Evolutionary conservation across 164 flowering plant genomes (phyloP), one percentile per base, ranked within the genome.

Genomic region (Magnolia sinica): DNA sequence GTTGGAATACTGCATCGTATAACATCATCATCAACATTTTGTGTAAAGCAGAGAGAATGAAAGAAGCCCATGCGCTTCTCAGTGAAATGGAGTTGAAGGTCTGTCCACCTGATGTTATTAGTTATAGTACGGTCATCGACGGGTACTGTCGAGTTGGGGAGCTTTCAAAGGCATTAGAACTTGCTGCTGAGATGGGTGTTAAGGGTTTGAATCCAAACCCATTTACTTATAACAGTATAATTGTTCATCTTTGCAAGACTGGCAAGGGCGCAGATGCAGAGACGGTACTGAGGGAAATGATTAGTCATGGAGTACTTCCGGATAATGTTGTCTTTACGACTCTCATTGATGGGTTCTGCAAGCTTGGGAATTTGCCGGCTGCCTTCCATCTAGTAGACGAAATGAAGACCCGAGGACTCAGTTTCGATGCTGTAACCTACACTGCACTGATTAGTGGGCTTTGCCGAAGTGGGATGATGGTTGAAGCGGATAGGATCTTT

Each of bases 281-380:
- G 79, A 82, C 67, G 51, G 31, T 88, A 73, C 77, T 89, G 67
- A 85, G 86, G 72, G 91, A 90, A 80, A 89, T 89, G 91, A 75
- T 74, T 24, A 79, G 78, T 51, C 78, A 81, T 72, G 87, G 86
- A 9, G 63, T 89, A 19, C 76, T 80, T 23, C 83, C 83, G 8
- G 94, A 90, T 80, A 77, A 79, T 55, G 80, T 85, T 74, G 78
- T 85, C 20, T 91, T 83, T 73, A 89, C 88, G 51, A 79, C 87
- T 31, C 74, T 90, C 24, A 85, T 91, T 8, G 84, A 84, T 72
- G 89, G 89, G 77, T 83, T 79, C 78, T 88, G 88, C 76, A 88
- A 81, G 76, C 10, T 64, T 7, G 88, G 90, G 2, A 83, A 85
- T 24, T 69, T 87, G 58, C 81, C 76, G 18, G 85, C 82, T 76